These are phyloP conservation scores for Populus deltoides DNA, from an alignment of 345 rosid species.

Conservation along the genomic window DNA sequence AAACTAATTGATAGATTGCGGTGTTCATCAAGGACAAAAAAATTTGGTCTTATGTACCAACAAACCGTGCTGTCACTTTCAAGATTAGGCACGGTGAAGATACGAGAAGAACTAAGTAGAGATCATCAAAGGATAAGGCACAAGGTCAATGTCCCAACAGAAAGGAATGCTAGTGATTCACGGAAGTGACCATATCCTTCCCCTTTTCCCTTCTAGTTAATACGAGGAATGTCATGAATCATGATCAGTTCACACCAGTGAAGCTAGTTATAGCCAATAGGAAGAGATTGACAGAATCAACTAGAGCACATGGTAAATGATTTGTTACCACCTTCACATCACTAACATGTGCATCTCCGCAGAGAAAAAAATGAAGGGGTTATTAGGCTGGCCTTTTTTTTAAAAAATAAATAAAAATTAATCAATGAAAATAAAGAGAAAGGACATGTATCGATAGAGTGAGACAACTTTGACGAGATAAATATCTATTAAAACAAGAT, in stretches of 20 bases:
- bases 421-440: background rate
- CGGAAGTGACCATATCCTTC: conserved; percentile 8
- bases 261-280: background rate
- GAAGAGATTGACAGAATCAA: background rate
- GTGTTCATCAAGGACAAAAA: background rate
- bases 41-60: background rate
- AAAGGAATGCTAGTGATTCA: conserved; percentile 21
- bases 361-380: background rate
- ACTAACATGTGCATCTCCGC: conserved; percentile 22
- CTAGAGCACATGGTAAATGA: conserved; percentile 16
- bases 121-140: conserved; percentile 3
- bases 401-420: background rate
- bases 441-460: background rate
- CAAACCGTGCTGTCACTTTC: conserved; percentile 23
- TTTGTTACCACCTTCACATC: conserved; percentile 1
- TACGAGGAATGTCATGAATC: background rate
- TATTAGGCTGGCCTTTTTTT: background rate
- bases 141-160: conserved; percentile 8
- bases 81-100: conserved; percentile 14
- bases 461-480: background rate
- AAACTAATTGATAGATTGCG: background rate
- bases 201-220: background rate
- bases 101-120: background rate
- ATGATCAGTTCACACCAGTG: background rate
- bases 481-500: background rate